phyloP scores from a whole-genome alignment of 495 filamentous ascomycete genomes.

The Ramalina peruviana region DNA sequence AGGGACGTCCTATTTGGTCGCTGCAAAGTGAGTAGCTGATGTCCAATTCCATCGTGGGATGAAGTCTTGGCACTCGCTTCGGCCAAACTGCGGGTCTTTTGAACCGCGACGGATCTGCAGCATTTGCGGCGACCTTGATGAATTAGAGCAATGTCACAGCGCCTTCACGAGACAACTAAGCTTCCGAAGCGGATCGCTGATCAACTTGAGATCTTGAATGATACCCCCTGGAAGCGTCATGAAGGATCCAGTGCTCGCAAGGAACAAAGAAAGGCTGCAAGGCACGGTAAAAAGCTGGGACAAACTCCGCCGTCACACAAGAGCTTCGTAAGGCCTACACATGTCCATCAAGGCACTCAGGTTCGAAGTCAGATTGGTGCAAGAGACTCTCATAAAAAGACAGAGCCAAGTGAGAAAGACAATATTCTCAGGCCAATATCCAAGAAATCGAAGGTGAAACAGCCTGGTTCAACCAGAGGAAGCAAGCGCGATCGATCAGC shows the following conservation, averaged over 20 bases:
- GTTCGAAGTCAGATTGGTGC: not conserved
- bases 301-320: conserved; percentile 12
- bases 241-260: conserved; percentile 37
- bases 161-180: conserved; percentile 42
- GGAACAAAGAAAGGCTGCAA: conserved; percentile 45
- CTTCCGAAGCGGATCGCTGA: conserved; percentile 47
- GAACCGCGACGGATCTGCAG: too few relatives aligned
- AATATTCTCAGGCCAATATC: not conserved
- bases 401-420: not conserved
- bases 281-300: conserved; percentile 38
- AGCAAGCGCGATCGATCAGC: conserved; percentile 6
- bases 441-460: conserved; percentile 13
- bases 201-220: conserved; percentile 38
- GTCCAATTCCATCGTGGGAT: not conserved
- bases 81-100: not conserved
- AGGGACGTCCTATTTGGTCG: conserved; percentile 21
- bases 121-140: not conserved
- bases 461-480: conserved; percentile 10
- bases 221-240: conserved; percentile 25
- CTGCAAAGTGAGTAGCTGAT: not conserved
- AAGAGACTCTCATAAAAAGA: not conserved
- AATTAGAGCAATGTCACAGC: conserved; percentile 22
- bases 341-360: not conserved
- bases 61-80: conserved; percentile 22
- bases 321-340: not conserved